Evolutionary conservation across 2,329 filamentous ascomycete species (phyloP).

Genomic region (Colletotrichum orchidophilum): DNA sequence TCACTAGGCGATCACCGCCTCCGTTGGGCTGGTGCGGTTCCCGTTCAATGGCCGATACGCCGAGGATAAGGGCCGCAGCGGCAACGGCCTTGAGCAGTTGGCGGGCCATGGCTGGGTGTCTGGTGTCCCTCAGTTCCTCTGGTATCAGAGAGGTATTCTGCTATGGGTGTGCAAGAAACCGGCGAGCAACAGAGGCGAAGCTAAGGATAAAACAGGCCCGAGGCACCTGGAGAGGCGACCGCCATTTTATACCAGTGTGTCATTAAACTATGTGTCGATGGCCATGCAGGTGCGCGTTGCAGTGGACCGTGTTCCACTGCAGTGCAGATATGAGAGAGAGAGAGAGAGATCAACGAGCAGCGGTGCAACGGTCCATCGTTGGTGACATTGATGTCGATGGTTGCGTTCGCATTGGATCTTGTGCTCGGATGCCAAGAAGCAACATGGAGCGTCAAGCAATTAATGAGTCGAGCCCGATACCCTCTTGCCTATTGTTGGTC

Average conservation of each 20-base stretch:
- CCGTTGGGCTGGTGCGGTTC: slow-evolving; percentile 64
- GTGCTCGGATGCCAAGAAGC: slow-evolving; percentile 1
- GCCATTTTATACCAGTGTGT: not conserved
- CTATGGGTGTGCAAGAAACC: not conserved
- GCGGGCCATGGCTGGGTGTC: slow-evolving; percentile 23
- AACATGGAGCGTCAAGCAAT: not conserved
- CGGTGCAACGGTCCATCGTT: not conserved
- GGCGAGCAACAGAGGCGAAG: not conserved
- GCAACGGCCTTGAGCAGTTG: slow-evolving; percentile 17
- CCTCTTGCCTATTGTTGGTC: not conserved
- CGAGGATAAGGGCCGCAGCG: slow-evolving; percentile 21
- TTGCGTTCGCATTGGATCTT: no score
- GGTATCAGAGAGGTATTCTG: not conserved
- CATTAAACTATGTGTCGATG: not conserved
- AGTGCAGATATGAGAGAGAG: not conserved
- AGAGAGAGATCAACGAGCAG: not conserved
- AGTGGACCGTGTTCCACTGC: not conserved
- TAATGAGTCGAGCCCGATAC: not conserved
- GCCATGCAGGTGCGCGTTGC: not conserved
- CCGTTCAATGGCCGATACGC: slow-evolving; percentile 53
- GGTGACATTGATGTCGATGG: no score
- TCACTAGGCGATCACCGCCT: slow-evolving; percentile 64
- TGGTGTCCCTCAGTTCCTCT: not conserved
- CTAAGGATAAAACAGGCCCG: not conserved
- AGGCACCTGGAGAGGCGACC: not conserved